Base-by-base conservation (phyloP, 2,329 filamentous ascomycete genomes). In the Aplosporella prunicola region DNA sequence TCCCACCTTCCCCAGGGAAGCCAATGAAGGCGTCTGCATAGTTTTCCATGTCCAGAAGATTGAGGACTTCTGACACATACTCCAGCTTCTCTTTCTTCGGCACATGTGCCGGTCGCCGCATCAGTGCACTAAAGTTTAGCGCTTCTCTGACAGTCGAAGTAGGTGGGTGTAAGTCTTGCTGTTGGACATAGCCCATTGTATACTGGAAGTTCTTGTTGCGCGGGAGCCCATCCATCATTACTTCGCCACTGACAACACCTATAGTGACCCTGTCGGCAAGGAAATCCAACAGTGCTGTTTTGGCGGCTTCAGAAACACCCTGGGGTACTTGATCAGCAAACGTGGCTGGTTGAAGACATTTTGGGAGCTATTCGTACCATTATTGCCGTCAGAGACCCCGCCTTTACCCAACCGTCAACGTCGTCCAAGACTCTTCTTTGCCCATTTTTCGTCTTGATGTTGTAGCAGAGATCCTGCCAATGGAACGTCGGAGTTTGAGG, bases 361-460 rank as follows among this genome's bases (percentile, higher is more conserved):
- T 10, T n/a, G 4, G 13, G 3, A 9, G 23, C 22, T 18, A 5
- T 35, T 9, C 16, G 17, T 17, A 38, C 35, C 83, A 91, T 89
- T 5, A 91, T 66, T 27, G 82, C 85, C 5, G 85, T 94, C 37
- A 93, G 60, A 11, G 85, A 93, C 42, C 88, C 88, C 3, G 88
- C 88, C 61, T 93, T 91, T 42, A 95, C 86, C 83, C 85, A 95
- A 23, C 88, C 88, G 52, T 93, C 82, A 9, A 94, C 83, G 44
- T 91, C 69, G 50, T 94, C 80, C 42, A 95, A 66, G 50, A 95
- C 82, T 28, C 80, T 76, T 11, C 86, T 74, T 2, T 70, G 64
- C 50, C 89, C 76, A 10, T 69, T 68, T 66, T 93, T 93, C 62
- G 93, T 87, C 58, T 83, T 80, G 57, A 85, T 80, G 28, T 73